A percentile compares a stretch with the other conserved stretches of the same genome.
Evolutionary conservation across 2,329 filamentous ascomycete genomes (phyloP).

Genomic region (Ophiognomonia clavigignenti-juglandacearum): DNA sequence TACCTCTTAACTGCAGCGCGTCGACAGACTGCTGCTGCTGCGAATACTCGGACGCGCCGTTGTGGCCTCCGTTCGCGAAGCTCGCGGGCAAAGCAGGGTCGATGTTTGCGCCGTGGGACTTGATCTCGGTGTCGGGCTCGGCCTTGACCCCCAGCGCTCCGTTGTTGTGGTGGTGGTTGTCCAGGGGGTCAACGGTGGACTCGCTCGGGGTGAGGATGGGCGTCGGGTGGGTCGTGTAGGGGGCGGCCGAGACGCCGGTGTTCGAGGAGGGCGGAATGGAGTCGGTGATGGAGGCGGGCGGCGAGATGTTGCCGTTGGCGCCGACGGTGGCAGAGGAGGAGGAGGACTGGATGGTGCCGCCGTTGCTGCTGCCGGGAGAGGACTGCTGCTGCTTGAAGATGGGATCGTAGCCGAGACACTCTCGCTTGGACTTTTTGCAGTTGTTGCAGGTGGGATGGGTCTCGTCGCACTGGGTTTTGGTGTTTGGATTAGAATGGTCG

Average conservation of each 20-base stretch:
- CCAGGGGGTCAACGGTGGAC: no score
- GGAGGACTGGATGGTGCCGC: conserved; percentile 65
- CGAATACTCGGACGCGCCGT: conserved; percentile 2
- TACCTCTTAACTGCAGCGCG: conserved; percentile 46
- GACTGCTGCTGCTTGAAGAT: conserved; percentile 66
- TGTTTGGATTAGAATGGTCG: conserved; percentile 1
- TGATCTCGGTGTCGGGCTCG: conserved; percentile 26
- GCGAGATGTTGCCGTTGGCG: conserved; percentile 35
- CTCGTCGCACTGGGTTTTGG: conserved; percentile 71
- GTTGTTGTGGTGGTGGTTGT: no score
- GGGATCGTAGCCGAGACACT: conserved; percentile 81
- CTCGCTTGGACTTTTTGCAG: conserved; percentile 83
- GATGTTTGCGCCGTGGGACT: conserved; percentile 31
- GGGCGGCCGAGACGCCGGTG: conserved; percentile 24
- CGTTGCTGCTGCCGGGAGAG: no score
- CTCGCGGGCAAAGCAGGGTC: conserved; percentile 23
- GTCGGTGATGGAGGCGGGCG: conserved; percentile 31
- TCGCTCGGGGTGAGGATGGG: conserved; percentile 15
- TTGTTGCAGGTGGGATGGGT: conserved; percentile 87
- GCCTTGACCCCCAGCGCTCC: no score
- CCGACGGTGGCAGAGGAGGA: no score
- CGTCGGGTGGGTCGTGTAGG: conserved; percentile 27
- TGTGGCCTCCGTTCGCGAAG: not conserved
- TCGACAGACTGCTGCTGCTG: conserved; percentile 28
- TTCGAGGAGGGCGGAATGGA: conserved; percentile 31